These are phyloP conservation scores for Trypanosoma congolense DNA, from an alignment of 208 protist species.

Conservation along the genomic window DNA sequence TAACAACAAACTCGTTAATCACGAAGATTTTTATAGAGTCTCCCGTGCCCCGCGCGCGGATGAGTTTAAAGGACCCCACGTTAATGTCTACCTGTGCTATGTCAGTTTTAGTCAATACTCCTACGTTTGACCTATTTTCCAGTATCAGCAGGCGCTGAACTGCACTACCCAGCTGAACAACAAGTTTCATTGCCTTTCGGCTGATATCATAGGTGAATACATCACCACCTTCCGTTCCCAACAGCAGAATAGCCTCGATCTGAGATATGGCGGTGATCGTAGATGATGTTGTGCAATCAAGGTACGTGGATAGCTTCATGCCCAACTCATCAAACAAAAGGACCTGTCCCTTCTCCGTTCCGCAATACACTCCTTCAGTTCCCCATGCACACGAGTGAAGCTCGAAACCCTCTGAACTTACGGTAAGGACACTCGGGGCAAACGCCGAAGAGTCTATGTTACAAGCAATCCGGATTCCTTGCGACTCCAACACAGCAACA, in stretches of 20 bases:
- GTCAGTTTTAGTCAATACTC: constrained; percentile 14
- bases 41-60: constrained; percentile 5
- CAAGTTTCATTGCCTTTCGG: constrained; percentile 5
- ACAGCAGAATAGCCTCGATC: constrained; percentile 5
- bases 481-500: constrained; percentile 18
- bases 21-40: constrained; percentile 18
- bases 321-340: constrained; percentile 23
- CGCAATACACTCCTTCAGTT: constrained; percentile 16
- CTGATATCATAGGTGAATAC: constrained; percentile 20
- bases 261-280: constrained; percentile 10
- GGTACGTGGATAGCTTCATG: constrained; percentile 14
- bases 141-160: constrained; percentile 14
- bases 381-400: constrained; percentile 21
- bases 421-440: constrained; percentile 8
- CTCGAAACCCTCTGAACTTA: constrained; percentile 5
- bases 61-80: not conserved
- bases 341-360: constrained; percentile 6
- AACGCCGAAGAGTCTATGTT: constrained; percentile 5
- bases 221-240: constrained; percentile 14
- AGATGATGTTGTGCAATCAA: constrained; percentile 10
- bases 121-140: constrained; percentile 11
- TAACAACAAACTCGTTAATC: constrained; percentile 3
- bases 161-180: constrained; percentile 5
- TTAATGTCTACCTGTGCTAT: constrained; percentile 8
- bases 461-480: constrained; percentile 20